Conservation (phyloP, 139 green algal genomes). For the Chlamydomonas asymmetrica region DNA sequence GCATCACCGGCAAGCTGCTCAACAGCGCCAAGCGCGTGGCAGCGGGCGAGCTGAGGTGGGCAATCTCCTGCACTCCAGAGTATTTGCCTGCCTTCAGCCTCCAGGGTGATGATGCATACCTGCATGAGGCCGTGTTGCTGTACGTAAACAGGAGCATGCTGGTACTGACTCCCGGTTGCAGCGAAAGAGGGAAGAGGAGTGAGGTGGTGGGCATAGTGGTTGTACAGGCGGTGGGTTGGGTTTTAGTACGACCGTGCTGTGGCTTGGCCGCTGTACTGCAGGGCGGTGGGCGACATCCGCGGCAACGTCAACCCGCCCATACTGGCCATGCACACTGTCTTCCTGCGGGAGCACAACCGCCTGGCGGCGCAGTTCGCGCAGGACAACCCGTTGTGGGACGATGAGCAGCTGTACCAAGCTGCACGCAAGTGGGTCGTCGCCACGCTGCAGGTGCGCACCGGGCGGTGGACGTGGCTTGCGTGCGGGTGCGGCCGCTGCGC, state of each 20-base stretch:
- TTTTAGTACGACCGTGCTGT: neutral
- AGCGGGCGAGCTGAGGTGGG: neutral
- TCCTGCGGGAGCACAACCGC: slow-evolving; percentile 44
- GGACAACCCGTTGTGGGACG: slow-evolving; percentile 16
- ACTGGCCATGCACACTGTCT: slow-evolving; percentile 31
- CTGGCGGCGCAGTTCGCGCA: slow-evolving; percentile 10
- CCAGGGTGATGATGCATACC: no score
- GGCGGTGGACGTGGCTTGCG: no score
- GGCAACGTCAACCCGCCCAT: slow-evolving; percentile 43
- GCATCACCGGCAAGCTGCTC: neutral
- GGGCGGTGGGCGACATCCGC: slow-evolving; percentile 22
- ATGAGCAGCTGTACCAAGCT: slow-evolving; percentile 39
- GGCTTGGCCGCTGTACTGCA: slow-evolving; percentile 5
- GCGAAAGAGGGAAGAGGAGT: no score
- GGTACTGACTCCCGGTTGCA: no score
- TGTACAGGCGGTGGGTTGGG: no score
- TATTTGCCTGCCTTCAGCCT: no score
- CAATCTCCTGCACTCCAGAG: no score
- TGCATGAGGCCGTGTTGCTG: no score
- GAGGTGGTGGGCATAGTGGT: no score
- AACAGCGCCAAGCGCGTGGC: slow-evolving; percentile 6
- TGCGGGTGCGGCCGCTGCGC: neutral
- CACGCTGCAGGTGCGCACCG: slow-evolving; percentile 20
- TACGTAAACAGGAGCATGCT: no score
- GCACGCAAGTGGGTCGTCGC: slow-evolving; percentile 37